phyloP scores from a whole-genome alignment of 2,329 filamentous ascomycete species.

The Diplocarpon mali region DNA sequence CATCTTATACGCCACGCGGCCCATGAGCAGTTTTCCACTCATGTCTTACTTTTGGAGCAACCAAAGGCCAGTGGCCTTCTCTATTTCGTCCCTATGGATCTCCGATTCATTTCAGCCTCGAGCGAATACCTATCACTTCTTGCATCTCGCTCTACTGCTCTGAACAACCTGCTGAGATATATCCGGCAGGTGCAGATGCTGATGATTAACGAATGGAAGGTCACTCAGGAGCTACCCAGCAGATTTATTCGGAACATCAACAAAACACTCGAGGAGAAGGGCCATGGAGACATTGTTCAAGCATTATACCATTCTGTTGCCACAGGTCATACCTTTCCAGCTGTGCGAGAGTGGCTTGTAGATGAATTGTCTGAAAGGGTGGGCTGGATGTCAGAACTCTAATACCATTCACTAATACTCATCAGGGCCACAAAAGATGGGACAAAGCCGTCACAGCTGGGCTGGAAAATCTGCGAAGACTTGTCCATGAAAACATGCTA shows the following conservation, averaged over 20 bases:
- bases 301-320: constrained; percentile 76
- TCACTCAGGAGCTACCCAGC: constrained; percentile 65
- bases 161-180: constrained; percentile 81
- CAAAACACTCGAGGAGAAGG: constrained; percentile 59
- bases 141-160: constrained; percentile 73
- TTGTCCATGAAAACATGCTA: constrained; percentile 80
- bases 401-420: constrained; percentile 9
- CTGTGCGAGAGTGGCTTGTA: constrained; percentile 77
- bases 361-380: constrained; percentile 73
- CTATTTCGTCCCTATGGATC: constrained; percentile 64
- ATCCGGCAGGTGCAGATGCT: constrained; percentile 69
- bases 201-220: constrained; percentile 73
- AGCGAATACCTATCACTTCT: constrained; percentile 75
- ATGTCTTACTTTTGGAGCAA: constrained; percentile 54
- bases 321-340: constrained; percentile 67
- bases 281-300: constrained; percentile 55
- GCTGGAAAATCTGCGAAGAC: constrained; percentile 62
- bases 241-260: constrained; percentile 71
- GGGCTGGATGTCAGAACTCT: constrained; percentile 24
- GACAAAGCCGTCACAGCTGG: constrained; percentile 75
- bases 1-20: constrained; percentile 50
- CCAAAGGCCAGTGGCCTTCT: constrained; percentile 32
- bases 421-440: constrained; percentile 84
- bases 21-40: constrained; percentile 63
- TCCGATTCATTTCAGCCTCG: constrained; percentile 70